Base-by-base conservation (phyloP, 345 rosid genomes). In the Fremontodendron californicum region DNA sequence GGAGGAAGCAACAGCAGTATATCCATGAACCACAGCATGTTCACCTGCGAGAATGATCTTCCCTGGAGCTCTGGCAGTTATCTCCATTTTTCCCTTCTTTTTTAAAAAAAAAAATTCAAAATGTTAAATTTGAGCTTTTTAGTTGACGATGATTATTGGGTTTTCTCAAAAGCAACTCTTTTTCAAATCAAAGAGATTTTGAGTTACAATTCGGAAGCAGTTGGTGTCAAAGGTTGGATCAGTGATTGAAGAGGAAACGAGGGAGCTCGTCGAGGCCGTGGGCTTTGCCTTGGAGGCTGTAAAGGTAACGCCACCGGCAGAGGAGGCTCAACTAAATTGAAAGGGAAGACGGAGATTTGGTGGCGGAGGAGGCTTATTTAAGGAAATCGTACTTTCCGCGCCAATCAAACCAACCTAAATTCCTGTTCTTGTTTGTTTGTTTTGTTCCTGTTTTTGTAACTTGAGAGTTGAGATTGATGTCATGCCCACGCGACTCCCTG, bases 21-120 rank as follows among this genome's bases (percentile, higher is more conserved):
- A 89, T 82, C 99, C 98, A 82, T 96, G 98, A 42, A 96, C 99
- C 77, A 96, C 98, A 0, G 97, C 98, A 52, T 96, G 99, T 78
- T 96, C 99, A 1, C 99, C 98, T 45, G 97, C 82, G 42, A 96
- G 94, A 65, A 96, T 96, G 87, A 96, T 89, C 83, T 96, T 96
- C 42, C 99, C 98, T 0, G 99, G 99, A 75, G 99, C 98, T 84
- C 90, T 88, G 27, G 99, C 89, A 73, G 81, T 92, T 84, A 94
- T 93, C 83, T 94, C 96, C 99, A 96, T 96, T n/a, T 46, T 52
- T 52, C 40, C 23, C 62, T 11, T 13, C 10, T 37, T n/a, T 35
- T 57, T 45, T n/a, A n/a, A n/a, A n/a, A n/a, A n/a, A n/a, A n/a
- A n/a, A n/a, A n/a, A 7, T 29, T 9, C 12, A 70, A 70, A 9